Conservation (phyloP, 2,329 filamentous ascomycete species). For the Fusarium torreyae region DNA sequence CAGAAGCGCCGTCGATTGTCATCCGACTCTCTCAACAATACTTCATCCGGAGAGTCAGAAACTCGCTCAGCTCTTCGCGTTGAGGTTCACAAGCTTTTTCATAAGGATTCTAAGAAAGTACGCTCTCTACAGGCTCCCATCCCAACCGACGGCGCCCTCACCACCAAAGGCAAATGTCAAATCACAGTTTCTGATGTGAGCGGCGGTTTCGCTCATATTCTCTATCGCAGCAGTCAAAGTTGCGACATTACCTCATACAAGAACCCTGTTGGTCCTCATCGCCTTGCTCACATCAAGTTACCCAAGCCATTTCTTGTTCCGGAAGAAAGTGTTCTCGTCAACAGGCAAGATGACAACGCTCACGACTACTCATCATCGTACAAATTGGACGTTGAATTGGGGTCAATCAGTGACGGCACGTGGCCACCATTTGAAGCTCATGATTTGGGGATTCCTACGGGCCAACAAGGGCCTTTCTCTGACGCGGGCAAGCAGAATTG, state of each 20-base stretch:
- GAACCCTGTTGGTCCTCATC: conserved; percentile 62
- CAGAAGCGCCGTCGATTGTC: conserved; percentile 67
- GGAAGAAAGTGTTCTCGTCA: conserved; percentile 65
- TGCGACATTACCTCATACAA: conserved; percentile 68
- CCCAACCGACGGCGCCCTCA: conserved; percentile 52
- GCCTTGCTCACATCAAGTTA: conserved; percentile 64
- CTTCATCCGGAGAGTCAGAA: conserved; percentile 51
- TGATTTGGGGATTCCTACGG: conserved; percentile 51
- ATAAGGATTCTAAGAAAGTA: conserved; percentile 62
- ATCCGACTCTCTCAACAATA: conserved; percentile 53
- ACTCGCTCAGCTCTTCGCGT: conserved; percentile 64
- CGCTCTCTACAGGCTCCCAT: conserved; percentile 49
- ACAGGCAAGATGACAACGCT: conserved; percentile 62
- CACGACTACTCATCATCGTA: conserved; percentile 67
- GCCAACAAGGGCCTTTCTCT: conserved; percentile 37
- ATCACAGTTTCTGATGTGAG: conserved; percentile 57
- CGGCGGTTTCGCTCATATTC: conserved; percentile 57
- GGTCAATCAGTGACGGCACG: conserved; percentile 63
- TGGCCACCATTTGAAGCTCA: conserved; percentile 68
- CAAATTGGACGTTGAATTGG: conserved; percentile 66
- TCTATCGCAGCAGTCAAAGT: conserved; percentile 69
- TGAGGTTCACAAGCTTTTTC: conserved; percentile 67
- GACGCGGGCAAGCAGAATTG: conserved; percentile 51
- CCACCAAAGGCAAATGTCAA: conserved; percentile 56
- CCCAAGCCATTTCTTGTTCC: conserved; percentile 67